Conservation (phyloP, 768 basidiomycete genomes). For the Candolleomyces eurysporus region DNA sequence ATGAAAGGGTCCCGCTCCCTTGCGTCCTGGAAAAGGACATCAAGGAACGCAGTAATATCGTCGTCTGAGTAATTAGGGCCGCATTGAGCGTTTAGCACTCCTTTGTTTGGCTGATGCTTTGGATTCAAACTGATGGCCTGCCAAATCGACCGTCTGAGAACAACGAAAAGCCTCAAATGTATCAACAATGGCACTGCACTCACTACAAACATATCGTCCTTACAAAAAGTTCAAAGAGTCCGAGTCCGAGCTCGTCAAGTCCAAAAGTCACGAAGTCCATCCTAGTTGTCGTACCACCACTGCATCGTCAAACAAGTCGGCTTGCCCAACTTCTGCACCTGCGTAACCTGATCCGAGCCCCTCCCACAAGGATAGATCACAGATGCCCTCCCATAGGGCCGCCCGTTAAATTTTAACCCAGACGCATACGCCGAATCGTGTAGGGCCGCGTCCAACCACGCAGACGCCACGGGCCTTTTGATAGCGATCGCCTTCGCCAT, state of each 20-base stretch:
- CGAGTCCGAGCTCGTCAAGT: not conserved
- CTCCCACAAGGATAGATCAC: not conserved
- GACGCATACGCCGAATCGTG: not conserved
- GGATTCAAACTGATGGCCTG: too few species aligned
- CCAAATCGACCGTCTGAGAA: too few species aligned
- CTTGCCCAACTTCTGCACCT: not conserved
- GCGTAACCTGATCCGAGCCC: not conserved
- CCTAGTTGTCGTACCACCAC: not conserved
- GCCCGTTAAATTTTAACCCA: not conserved
- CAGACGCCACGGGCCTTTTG: slow-evolving; percentile 1
- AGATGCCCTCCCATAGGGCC: not conserved
- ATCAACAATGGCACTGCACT: too few species aligned
- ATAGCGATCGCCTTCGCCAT: slow-evolving; percentile 1
- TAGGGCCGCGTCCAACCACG: slow-evolving; percentile 8
- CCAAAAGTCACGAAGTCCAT: not conserved
- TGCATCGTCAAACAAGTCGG: not conserved
- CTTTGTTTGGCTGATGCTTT: too few species aligned
- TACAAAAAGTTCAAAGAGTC: too few species aligned
- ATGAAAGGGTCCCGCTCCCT: too few species aligned
- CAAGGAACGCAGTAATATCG: too few species aligned
- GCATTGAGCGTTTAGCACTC: too few species aligned
- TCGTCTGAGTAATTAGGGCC: too few species aligned
- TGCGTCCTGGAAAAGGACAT: too few species aligned
- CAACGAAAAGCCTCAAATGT: too few species aligned
- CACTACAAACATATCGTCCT: too few species aligned